Evolutionary conservation across 768 basidiomycete genomes (phyloP), one percentile per base, ranked within the genome.

Genomic region (Pleurotus ostreatus): DNA sequence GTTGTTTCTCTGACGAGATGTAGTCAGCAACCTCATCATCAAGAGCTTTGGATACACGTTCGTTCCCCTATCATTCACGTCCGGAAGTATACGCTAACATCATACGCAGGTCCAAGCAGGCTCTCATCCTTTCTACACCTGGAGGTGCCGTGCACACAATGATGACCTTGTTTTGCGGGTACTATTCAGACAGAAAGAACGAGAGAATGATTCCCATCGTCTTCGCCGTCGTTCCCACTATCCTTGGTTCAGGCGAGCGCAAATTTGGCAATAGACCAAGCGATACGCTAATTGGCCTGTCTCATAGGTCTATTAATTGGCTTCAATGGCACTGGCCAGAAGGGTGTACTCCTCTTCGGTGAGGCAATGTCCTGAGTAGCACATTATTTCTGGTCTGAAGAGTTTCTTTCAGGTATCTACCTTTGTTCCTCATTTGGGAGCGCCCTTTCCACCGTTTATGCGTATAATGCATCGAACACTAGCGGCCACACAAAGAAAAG

Each of bases 401-500:
- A 56, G 12, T 41, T 46, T 41, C 47, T 16, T 20, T 12, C 54
- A 84, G 83, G 72, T 26, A 70, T 70, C 7, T 82, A 82, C 55
- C 65, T 83, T 23, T 70, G 77, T 26, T 74, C 76, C 11, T 81
- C 81, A 2, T 87, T 82, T 55, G 83, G 83, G 4, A 82, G 80
- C 49, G 79, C 82, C 0, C 65, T 87, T 7, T 79, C 84, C 0
- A 75, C 79, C 0, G 73, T 86, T 7, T 86, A 86, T 56, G 83
- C 85, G 0, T 86, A 82, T 61, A 84, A 85, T 51, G 81, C 84
- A 5, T 79, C 79, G 51, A 85, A 87, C 64, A 85, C 80, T 0
- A 78, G 78, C 26, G 83, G 83, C 0, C 81, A 84, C 49, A 86
- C 84, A 4, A 86, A 88, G 73, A 88, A 86, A 71, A 79, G 81